Evolutionary conservation across 2,329 filamentous ascomycete species (phyloP).

Genomic region (Trichoderma sp.): DNA sequence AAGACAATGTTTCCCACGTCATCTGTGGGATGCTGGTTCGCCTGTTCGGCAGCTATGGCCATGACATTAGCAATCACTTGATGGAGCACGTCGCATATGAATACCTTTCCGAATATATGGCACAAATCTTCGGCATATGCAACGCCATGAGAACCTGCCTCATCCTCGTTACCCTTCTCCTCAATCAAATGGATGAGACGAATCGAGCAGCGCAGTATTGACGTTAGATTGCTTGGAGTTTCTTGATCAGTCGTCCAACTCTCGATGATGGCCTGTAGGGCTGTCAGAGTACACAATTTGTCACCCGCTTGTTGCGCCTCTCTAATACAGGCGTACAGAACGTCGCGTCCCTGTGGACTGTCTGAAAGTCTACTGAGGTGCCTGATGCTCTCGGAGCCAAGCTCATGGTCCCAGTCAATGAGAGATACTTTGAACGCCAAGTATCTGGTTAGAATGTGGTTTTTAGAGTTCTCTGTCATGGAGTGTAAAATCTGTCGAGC

Average conservation of each 20-base stretch:
- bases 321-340: conserved; percentile 77
- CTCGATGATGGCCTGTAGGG: conserved; percentile 38
- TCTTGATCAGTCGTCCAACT: conserved; percentile 28
- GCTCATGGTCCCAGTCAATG: conserved; percentile 55
- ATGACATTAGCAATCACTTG: conserved; percentile 17
- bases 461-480: conserved; percentile 59
- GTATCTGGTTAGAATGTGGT: conserved; percentile 68
- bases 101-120: conserved; percentile 48
- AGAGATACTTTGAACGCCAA: conserved; percentile 75
- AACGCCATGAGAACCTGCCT: conserved; percentile 16
- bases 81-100: background rate
- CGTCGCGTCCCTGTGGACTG: conserved; percentile 52
- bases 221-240: conserved; percentile 36
- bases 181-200: conserved; percentile 49
- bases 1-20: conserved; percentile 53
- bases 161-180: conserved; percentile 31
- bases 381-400: conserved; percentile 65
- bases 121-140: conserved; percentile 53
- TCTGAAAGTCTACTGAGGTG: conserved; percentile 54
- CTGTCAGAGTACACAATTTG: conserved; percentile 53
- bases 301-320: conserved; percentile 71
- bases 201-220: conserved; percentile 53
- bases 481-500: conserved; percentile 47
- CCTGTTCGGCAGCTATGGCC: conserved; percentile 31
- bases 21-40: conserved; percentile 40